phyloP scores from a whole-genome alignment of 768 basidiomycete species.

The Rhizopogon salebrosus region DNA sequence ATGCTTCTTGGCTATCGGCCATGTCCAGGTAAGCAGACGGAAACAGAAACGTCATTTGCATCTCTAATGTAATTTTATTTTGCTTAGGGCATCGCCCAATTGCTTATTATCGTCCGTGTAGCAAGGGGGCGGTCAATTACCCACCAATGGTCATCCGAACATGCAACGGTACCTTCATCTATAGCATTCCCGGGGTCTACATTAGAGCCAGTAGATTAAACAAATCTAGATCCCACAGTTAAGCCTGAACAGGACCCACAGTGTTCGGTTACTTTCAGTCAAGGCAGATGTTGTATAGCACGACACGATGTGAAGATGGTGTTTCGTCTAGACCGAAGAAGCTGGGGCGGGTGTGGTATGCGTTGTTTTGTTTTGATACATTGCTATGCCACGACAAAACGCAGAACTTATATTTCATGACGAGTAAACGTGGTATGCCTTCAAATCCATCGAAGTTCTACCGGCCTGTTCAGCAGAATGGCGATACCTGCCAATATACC shows the following conservation, averaged over 20 bases:
- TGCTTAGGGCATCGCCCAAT: conserved; percentile 27
- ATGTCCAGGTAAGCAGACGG: conserved; percentile 21
- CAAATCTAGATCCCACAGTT: not conserved
- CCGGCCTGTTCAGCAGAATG: too few relatives aligned
- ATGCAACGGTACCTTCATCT: not conserved
- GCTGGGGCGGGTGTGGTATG: too few relatives aligned
- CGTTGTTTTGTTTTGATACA: too few relatives aligned
- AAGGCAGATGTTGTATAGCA: not conserved
- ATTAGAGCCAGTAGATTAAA: not conserved
- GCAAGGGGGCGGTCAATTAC: conserved; percentile 22
- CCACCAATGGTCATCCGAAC: not conserved
- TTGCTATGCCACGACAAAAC: too few relatives aligned
- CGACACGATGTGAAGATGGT: not conserved
- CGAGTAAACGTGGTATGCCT: too few relatives aligned
- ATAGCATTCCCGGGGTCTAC: not conserved
- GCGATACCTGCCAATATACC: too few relatives aligned
- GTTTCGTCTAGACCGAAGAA: not conserved
- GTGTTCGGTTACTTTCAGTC: not conserved
- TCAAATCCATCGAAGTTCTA: too few relatives aligned
- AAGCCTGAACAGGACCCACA: not conserved
- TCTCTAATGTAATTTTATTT: too few relatives aligned
- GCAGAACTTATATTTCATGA: too few relatives aligned
- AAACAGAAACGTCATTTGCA: not conserved
- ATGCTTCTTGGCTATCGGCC: conserved; percentile 26
- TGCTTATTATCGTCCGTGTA: conserved; percentile 32